These are phyloP conservation scores for Ulota crispa DNA, from an alignment of 225 moss, liverwort and hornwort species.

Conservation along the genomic window DNA sequence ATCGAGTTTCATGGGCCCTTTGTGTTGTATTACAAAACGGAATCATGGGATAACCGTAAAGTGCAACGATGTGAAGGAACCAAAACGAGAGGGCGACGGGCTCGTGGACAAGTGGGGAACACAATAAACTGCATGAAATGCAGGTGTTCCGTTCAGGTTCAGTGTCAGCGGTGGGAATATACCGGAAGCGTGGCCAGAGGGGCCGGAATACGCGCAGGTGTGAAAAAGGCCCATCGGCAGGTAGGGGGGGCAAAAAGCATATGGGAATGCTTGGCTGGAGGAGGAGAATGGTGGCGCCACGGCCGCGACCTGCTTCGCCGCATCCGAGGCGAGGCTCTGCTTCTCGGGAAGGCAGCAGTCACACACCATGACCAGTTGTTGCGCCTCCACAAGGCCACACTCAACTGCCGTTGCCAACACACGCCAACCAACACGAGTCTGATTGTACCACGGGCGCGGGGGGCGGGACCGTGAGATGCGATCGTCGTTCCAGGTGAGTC, in stretches of 20 bases:
- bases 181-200: background rate
- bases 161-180: background rate
- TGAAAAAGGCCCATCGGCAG: background rate
- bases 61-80: background rate
- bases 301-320: constrained; percentile 5
- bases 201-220: background rate
- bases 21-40: background rate
- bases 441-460: background rate
- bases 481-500: background rate
- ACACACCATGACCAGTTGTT: background rate
- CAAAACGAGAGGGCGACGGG: background rate
- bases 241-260: background rate
- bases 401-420: background rate
- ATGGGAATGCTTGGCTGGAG: constrained; percentile 17
- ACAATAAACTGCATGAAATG: background rate
- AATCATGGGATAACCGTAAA: background rate
- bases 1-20: background rate
- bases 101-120: background rate
- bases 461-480: background rate
- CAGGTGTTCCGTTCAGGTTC: background rate
- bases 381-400: background rate
- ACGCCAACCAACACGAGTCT: background rate
- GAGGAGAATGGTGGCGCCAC: constrained; percentile 14
- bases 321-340: background rate
- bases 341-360: constrained; percentile 1